Conservation (phyloP, 2,329 filamentous ascomycete genomes). For the Aspergillus brasiliensis region DNA sequence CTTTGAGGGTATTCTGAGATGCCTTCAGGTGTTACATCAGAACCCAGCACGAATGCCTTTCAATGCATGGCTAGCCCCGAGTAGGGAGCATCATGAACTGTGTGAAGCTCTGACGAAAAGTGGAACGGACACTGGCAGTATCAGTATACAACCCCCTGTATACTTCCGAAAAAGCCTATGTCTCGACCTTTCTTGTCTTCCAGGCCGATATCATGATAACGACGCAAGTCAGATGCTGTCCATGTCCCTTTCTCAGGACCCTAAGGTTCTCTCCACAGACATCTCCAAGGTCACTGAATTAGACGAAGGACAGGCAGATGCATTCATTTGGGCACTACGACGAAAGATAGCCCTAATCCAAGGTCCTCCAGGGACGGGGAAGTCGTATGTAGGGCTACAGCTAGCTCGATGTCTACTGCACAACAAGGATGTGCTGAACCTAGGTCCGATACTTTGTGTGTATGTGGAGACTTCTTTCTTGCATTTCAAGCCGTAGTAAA, state of each 20-base stretch:
- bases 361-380: constrained; percentile 30
- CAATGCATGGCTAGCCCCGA: constrained; percentile 5
- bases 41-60: constrained; percentile 6
- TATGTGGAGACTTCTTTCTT: not conserved
- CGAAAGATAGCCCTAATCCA: constrained; percentile 25
- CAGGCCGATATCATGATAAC: not conserved
- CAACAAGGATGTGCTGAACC: not conserved
- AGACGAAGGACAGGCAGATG: constrained; percentile 9
- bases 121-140: not conserved
- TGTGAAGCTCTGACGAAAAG: too few species aligned
- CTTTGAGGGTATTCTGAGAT: constrained; percentile 15
- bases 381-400: constrained; percentile 28
- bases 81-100: not conserved
- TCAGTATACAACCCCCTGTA: not conserved
- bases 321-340: constrained; percentile 13
- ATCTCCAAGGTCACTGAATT: not conserved
- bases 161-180: not conserved
- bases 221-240: not conserved
- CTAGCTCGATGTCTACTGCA: constrained; percentile 24
- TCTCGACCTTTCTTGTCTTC: not conserved
- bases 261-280: not conserved
- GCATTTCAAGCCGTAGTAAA: not conserved
- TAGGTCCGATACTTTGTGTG: constrained; percentile 9
- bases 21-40: constrained; percentile 9
- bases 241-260: not conserved